Percentiles rank a stretch among this genome's conserved stretches.
These are phyloP conservation scores for Fraxinus ornus DNA, from an alignment of 305 asterid genomes.

Conservation along the genomic window DNA sequence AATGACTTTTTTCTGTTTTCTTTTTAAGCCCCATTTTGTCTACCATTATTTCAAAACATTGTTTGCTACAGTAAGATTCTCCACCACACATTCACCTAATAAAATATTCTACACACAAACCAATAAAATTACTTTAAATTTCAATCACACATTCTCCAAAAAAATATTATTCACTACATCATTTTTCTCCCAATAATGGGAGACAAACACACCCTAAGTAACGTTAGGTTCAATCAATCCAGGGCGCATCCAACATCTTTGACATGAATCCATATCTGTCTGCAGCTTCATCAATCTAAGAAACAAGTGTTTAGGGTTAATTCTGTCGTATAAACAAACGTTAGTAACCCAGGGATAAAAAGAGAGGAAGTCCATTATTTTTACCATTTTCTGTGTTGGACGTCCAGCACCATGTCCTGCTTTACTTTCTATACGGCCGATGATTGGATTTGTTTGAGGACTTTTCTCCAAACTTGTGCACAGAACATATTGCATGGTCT, in stretches of 20 bases:
- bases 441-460: slow-evolving; percentile 43
- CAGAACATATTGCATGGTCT: slow-evolving; percentile 51
- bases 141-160: too few species aligned
- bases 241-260: slow-evolving; percentile 67
- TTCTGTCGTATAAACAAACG: background rate
- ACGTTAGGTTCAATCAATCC: slow-evolving; percentile 39
- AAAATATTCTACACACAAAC: too few species aligned
- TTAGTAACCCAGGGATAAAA: background rate
- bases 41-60: too few species aligned
- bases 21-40: background rate
- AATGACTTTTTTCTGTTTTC: background rate
- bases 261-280: slow-evolving; percentile 82
- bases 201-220: background rate
- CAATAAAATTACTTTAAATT: too few species aligned
- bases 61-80: too few species aligned
- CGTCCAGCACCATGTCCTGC: slow-evolving; percentile 93
- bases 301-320: background rate
- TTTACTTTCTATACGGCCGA: slow-evolving; percentile 65
- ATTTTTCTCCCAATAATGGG: too few species aligned
- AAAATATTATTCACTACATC: too few species aligned
- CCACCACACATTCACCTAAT: too few species aligned
- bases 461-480: slow-evolving; percentile 42
- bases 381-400: slow-evolving; percentile 77
- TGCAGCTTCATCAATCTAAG: slow-evolving; percentile 76
- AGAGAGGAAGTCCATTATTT: background rate